phyloP scores from a whole-genome alignment of 345 rosid species.

The Eucalyptus tenuipes region DNA sequence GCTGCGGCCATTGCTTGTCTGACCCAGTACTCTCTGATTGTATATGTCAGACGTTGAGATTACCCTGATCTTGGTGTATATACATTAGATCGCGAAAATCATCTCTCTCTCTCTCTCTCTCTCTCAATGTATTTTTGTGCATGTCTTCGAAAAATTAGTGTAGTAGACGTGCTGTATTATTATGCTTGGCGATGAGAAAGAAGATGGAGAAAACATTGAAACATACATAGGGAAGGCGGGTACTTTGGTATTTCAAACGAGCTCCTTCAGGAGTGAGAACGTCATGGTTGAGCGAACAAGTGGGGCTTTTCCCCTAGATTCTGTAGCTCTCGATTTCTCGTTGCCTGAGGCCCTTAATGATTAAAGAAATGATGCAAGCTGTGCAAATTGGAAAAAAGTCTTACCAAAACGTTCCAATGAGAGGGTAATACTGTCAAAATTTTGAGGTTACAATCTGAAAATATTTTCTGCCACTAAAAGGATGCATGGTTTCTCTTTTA shows the following conservation, averaged over 20 bases:
- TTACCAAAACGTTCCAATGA: background rate
- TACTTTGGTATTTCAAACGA: background rate
- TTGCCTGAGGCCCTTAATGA: fast-evolving
- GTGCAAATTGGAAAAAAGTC: background rate
- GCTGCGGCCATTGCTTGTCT: background rate
- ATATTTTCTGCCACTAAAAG: background rate
- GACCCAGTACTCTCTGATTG: background rate
- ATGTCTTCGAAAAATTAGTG: background rate
- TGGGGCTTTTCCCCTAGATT: background rate
- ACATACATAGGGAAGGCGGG: background rate
- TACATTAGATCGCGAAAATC: background rate
- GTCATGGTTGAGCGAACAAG: fast-evolving
- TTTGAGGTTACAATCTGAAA: fast-evolving
- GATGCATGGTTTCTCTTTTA: background rate
- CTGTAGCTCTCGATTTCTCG: background rate
- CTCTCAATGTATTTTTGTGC: background rate
- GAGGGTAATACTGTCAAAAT: background rate
- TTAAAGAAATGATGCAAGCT: fast-evolving
- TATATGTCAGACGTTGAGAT: background rate
- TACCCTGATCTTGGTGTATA: background rate
- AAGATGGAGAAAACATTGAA: background rate
- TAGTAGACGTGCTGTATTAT: background rate
- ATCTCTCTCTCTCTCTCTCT: background rate
- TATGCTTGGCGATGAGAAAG: background rate
- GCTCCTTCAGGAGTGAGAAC: background rate